Conservation (phyloP, 345 rosid genomes). For the Erysimum cheiranthoides region DNA sequence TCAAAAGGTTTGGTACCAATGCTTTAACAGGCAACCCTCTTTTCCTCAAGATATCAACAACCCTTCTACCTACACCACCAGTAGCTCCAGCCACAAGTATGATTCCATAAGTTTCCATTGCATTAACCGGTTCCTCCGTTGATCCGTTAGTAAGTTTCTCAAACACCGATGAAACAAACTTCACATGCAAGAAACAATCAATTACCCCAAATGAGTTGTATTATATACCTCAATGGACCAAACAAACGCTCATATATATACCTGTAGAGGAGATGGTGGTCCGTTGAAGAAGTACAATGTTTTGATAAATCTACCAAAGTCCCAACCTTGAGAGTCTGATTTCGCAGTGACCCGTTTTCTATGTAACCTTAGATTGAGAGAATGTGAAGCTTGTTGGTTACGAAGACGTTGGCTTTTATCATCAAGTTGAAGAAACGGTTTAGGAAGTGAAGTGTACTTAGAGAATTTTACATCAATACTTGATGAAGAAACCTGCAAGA, state of each 20-base stretch:
- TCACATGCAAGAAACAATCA: constrained; percentile 45
- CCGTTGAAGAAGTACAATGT: constrained; percentile 85
- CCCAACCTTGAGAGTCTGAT: constrained; percentile 67
- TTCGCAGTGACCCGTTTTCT: constrained; percentile 36
- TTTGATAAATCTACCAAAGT: constrained; percentile 83
- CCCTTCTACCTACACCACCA: constrained; percentile 94
- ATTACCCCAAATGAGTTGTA: not conserved
- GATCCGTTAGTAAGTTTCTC: constrained; percentile 66
- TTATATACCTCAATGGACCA: constrained; percentile 1
- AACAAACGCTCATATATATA: constrained; percentile 26
- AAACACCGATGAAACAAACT: constrained; percentile 72
- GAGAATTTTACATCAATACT: constrained; percentile 45
- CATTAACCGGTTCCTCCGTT: constrained; percentile 45
- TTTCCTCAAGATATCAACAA: constrained; percentile 64
- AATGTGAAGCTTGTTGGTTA: constrained; percentile 44
- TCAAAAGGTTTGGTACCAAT: constrained; percentile 54
- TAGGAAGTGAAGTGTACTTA: constrained; percentile 60
- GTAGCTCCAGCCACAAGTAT: constrained; percentile 94
- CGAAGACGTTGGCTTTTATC: constrained; percentile 43
- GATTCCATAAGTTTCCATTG: constrained; percentile 64
- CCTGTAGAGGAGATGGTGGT: constrained; percentile 88
- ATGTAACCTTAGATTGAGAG: constrained; percentile 37
- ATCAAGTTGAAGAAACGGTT: constrained; percentile 76
- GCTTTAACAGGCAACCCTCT: constrained; percentile 79
- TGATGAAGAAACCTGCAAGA: constrained; percentile 70